These are phyloP conservation scores for Saraca asoca DNA, from an alignment of 331 rosid genomes.

Conservation along the genomic window DNA sequence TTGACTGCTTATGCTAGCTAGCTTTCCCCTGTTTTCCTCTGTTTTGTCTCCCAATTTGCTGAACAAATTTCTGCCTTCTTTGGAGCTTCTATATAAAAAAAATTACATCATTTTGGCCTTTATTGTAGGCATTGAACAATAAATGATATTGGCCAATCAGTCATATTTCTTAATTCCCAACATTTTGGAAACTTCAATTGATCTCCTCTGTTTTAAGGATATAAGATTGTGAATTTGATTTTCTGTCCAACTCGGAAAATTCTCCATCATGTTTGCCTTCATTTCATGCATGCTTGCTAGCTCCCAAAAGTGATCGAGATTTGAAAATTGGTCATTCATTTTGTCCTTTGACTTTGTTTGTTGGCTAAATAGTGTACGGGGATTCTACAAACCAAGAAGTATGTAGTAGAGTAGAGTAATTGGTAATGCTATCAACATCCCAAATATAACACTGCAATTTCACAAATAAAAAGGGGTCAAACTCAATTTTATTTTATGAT, in stretches of 20 bases:
- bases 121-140: neutral
- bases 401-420: constrained; percentile 65
- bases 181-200: constrained; percentile 20
- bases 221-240: constrained; percentile 14
- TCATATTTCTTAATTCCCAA: constrained; percentile 32
- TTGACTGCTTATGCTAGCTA: constrained; percentile 32
- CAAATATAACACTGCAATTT: constrained; percentile 69
- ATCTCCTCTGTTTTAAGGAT: constrained; percentile 37
- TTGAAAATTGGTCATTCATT: constrained; percentile 22
- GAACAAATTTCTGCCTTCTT: constrained; percentile 30
- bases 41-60: constrained; percentile 37
- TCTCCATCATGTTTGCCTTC: constrained; percentile 22
- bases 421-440: constrained; percentile 70
- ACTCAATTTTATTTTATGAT: no score
- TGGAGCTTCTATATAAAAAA: constrained; percentile 21
- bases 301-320: constrained; percentile 37
- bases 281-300: constrained; percentile 29
- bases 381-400: constrained; percentile 54
- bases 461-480: neutral
- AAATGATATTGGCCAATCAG: constrained; percentile 17
- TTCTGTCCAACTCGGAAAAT: constrained; percentile 23
- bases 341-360: constrained; percentile 31
- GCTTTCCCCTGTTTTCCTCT: constrained; percentile 49
- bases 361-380: neutral
- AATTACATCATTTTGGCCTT: constrained; percentile 32